Conservation (phyloP, 2,329 filamentous ascomycete species). For the Fusarium humuli region DNA sequence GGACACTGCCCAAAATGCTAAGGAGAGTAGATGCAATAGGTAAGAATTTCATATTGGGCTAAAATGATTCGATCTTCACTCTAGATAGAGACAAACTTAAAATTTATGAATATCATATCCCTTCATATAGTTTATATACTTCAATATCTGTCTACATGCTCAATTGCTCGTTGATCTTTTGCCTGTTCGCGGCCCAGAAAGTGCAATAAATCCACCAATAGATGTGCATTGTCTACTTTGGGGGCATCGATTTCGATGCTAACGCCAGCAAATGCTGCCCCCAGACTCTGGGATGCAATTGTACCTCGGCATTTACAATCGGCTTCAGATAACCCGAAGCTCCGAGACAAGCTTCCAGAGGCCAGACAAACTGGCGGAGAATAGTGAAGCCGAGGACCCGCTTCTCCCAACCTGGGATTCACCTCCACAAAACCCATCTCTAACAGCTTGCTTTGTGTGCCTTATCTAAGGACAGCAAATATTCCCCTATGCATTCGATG, state of each 20-base stretch:
- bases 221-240: neutral
- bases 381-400: neutral
- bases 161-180: neutral
- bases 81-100: neutral
- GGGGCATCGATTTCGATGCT: neutral
- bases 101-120: neutral
- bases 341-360: neutral
- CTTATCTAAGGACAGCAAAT: accelerated
- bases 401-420: neutral
- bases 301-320: neutral
- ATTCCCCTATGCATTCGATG: neutral
- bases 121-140: neutral
- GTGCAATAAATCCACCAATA: neutral
- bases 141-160: neutral
- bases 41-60: neutral
- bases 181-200: neutral
- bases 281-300: neutral
- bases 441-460: neutral
- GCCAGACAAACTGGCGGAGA: neutral
- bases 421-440: neutral
- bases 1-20: neutral
- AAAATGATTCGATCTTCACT: too few relatives aligned
- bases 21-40: neutral
- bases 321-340: neutral
- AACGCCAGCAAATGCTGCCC: neutral